A percentile compares a stretch with the other conserved stretches of the same genome.
phyloP scores from a whole-genome alignment of 164 flowering plant genomes.

The Nymphaea thermarum region DNA sequence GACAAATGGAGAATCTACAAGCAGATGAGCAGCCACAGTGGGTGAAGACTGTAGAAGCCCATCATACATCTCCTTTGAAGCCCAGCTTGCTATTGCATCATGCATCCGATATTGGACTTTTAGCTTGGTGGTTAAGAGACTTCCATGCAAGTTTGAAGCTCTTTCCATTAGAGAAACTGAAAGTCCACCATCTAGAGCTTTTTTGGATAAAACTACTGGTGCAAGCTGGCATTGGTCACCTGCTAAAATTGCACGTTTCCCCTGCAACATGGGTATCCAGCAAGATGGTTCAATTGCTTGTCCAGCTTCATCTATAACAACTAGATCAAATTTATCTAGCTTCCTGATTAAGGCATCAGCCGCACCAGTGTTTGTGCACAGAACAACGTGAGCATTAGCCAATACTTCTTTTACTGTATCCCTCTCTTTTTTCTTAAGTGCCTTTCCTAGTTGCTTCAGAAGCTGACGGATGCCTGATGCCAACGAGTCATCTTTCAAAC shows the following conservation, averaged over 20 bases:
- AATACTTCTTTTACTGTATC: constrained; percentile 66
- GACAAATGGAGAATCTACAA: constrained; percentile 77
- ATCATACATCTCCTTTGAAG: constrained; percentile 90
- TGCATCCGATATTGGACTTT: constrained; percentile 85
- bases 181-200: constrained; percentile 82
- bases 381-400: constrained; percentile 71
- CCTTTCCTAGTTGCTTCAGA: constrained; percentile 72
- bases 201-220: constrained; percentile 76
- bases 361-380: constrained; percentile 82
- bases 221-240: constrained; percentile 91
- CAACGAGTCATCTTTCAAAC: constrained; percentile 76
- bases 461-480: constrained; percentile 97
- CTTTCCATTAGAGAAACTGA: constrained; percentile 81
- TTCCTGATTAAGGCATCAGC: constrained; percentile 72
- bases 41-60: constrained; percentile 57
- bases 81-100: constrained; percentile 88
- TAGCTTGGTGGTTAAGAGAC: constrained; percentile 53
- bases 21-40: constrained; percentile 65
- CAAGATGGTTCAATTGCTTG: constrained; percentile 94
- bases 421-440: constrained; percentile 73
- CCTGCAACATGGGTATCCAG: constrained; percentile 88
- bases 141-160: constrained; percentile 57
- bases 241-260: constrained; percentile 75
- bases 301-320: constrained; percentile 86
- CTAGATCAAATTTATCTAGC: constrained; percentile 65